Percentiles rank a stretch among this genome's conserved stretches.
phyloP scores from a whole-genome alignment of 2,329 filamentous ascomycete genomes.

The Thielaviopsis punctulata region DNA sequence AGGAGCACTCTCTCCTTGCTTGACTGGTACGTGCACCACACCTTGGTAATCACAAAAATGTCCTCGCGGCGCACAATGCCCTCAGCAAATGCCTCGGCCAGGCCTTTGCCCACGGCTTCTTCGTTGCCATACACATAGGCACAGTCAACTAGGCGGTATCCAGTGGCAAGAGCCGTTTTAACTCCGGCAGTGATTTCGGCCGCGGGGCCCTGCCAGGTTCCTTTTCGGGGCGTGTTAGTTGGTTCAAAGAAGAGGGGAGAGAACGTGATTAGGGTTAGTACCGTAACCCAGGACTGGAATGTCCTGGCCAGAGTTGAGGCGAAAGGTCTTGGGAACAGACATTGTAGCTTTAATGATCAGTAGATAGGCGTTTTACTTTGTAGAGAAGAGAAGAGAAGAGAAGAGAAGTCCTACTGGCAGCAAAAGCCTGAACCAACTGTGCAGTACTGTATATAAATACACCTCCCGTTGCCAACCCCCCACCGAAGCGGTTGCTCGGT shows the following conservation, averaged over 20 bases:
- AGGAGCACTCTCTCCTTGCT: conserved; percentile 37
- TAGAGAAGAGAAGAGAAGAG: too few species aligned
- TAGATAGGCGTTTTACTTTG: too few species aligned
- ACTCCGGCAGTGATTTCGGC: conserved; percentile 43
- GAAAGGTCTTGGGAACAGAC: conserved; percentile 34
- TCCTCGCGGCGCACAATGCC: conserved; percentile 56
- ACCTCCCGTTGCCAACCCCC: too few species aligned
- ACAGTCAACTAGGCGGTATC: conserved; percentile 48
- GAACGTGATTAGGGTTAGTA: too few species aligned
- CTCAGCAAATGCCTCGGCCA: conserved; percentile 52
- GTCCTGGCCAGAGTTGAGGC: conserved; percentile 44
- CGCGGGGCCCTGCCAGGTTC: conserved; percentile 46
- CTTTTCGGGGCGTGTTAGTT: conserved; percentile 20
- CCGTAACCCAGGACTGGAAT: conserved; percentile 49
- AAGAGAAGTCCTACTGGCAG: too few species aligned
- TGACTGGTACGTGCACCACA: conserved; percentile 67
- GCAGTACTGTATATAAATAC: too few species aligned
- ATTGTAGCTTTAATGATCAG: conserved; percentile 23
- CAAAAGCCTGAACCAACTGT: too few species aligned
- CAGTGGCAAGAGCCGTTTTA: conserved; percentile 36
- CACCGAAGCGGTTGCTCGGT: too few species aligned
- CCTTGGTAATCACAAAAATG: conserved; percentile 70
- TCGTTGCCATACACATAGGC: conserved; percentile 71
- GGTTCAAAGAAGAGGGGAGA: too few species aligned
- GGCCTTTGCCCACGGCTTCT: conserved; percentile 61